Base-by-base conservation (phyloP, 345 rosid species). In the Populus nigra region DNA sequence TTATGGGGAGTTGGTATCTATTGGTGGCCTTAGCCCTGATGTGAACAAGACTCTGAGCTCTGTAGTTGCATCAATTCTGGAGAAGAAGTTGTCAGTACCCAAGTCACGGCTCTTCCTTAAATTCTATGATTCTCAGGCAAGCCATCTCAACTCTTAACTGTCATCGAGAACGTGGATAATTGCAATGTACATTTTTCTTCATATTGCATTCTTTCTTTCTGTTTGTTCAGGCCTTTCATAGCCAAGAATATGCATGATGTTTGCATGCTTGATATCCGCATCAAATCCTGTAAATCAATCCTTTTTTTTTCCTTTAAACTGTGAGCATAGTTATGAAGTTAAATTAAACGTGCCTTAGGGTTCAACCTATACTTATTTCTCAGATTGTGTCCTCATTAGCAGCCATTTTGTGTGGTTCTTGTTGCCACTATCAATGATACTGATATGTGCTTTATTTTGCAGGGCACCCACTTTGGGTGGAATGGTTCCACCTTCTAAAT, bases 381-480 rank as follows among this genome's bases (percentile, higher is more conserved):
- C 68, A 39, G 49, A 20, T 81, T 33, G 38, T 41, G 29, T 17
- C 18, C 3, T 22, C 69, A 29, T 20, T 38, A 27, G 45, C 76
- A 25, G 72, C 53, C 59, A 23, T 65, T 53, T 47, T 61, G 33
- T 25, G 47, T 45, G 36, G 39, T 10, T 69, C 69, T 78, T 49
- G 76, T 35, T 72, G 74, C 62, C 31, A 3, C 57, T n/a, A 31
- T 39, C n/a, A 43, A 35, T 41, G 23, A 76, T 47, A 39, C 65
- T 78, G 7, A 65, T 80, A 8, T 36, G 72, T 77, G 1, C 27
- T 77, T 67, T 74, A 7, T 77, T 59, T 78, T 83, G 87, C 93
- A 92, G 97, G 98, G 98, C 71, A 86, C 97, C 76, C 80, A 90
- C 93, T 90, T 94, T 16, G 99, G 99, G 81, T 94, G 93, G 93